Evolutionary conservation across 805 yeast species (phyloP).

Genomic region (Brettanomyces nanus): DNA sequence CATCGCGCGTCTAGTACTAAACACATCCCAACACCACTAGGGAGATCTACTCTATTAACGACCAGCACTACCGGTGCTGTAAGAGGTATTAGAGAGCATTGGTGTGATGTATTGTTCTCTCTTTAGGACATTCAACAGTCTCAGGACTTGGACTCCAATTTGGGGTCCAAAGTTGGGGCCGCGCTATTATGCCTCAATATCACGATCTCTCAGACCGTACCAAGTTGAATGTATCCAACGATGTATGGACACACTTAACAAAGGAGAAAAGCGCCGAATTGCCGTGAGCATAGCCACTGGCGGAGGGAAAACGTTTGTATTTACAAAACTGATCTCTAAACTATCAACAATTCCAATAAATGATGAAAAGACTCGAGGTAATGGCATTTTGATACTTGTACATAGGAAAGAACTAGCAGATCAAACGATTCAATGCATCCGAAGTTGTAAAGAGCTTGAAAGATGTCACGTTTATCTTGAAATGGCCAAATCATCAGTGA

Average conservation of each 20-base stretch:
- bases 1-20: too few species aligned
- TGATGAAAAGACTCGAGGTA: conserved; percentile 13
- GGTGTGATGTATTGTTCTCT: too few species aligned
- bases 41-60: too few species aligned
- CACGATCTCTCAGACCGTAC: conserved; percentile 31
- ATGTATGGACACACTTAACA: conserved; percentile 35
- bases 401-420: conserved; percentile 72
- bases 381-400: conserved; percentile 52
- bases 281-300: conserved; percentile 91
- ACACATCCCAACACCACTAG: too few species aligned
- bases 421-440: conserved; percentile 55
- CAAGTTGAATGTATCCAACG: conserved; percentile 62
- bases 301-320: conserved; percentile 86
- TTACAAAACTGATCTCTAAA: conserved; percentile 46
- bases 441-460: conserved; percentile 24
- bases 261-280: conserved; percentile 39
- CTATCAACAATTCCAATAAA: conserved; percentile 23
- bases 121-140: too few species aligned
- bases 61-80: too few species aligned
- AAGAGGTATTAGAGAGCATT: too few species aligned
- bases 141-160: too few species aligned
- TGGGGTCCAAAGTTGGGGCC: too few species aligned
- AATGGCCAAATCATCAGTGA: conserved; percentile 45
- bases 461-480: conserved; percentile 35
- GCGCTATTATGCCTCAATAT: too few species aligned